Percentiles rank a stretch among this genome's conserved stretches.
These are phyloP conservation scores for Schizosaccharomyces octosporus DNA, from an alignment of 805 yeast genomes.

Conservation along the genomic window DNA sequence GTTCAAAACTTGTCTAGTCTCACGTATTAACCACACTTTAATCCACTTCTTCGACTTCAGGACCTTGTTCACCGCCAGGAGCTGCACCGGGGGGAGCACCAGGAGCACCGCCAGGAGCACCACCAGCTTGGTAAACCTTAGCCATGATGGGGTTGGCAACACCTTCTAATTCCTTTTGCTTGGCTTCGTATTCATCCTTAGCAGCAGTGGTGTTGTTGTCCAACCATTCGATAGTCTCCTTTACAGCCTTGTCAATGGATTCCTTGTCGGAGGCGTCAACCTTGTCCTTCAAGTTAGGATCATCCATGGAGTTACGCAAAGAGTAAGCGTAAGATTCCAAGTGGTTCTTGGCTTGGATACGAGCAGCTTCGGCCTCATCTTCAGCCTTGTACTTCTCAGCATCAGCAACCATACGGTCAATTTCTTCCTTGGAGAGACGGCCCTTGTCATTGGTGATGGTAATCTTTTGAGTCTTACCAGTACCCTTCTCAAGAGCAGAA, in stretches of 20 bases:
- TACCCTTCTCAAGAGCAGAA: conserved; percentile 91
- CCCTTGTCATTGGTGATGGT: conserved; percentile 97
- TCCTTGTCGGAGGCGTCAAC: conserved; percentile 41
- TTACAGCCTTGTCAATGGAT: conserved; percentile 52
- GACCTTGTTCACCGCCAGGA: conserved; percentile 22
- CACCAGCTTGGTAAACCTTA: conserved; percentile 69
- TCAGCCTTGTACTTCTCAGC: conserved; percentile 95
- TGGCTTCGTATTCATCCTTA: conserved; percentile 73
- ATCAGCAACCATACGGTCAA: conserved; percentile 91
- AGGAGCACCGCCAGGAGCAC: conserved; percentile 44
- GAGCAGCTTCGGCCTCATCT: conserved; percentile 81
- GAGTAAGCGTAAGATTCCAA: conserved; percentile 89
- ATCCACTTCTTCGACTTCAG: conserved; percentile 66
- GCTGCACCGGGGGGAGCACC: conserved; percentile 17
- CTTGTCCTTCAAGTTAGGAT: conserved; percentile 58
- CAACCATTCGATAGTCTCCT: conserved; percentile 74
- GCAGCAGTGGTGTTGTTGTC: conserved; percentile 82
- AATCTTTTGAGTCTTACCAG: conserved; percentile 90
- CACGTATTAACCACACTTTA: conserved; percentile 7
- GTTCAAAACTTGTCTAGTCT: too few species aligned
- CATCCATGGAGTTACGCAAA: conserved; percentile 57
- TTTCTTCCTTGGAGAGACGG: conserved; percentile 90
- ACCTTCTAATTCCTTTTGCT: conserved; percentile 86
- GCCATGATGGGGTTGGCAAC: conserved; percentile 91
- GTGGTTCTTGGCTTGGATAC: conserved; percentile 84